Conservation (phyloP, 2,329 filamentous ascomycete species). For the Pseudonectria buxi region DNA sequence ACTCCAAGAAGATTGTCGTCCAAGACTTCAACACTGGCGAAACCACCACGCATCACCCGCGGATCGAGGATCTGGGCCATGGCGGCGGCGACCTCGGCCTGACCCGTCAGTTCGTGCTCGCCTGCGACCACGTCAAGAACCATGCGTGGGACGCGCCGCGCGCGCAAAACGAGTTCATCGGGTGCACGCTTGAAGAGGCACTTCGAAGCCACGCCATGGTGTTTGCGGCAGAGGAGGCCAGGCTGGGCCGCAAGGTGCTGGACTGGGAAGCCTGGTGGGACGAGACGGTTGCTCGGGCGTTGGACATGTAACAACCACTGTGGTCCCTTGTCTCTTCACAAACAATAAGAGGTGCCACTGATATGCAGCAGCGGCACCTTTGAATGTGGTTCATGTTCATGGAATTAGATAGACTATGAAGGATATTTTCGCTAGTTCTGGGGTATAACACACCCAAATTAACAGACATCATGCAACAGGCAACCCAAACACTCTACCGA, state of each 20-base stretch:
- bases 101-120: slow-evolving; percentile 73
- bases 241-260: slow-evolving; percentile 61
- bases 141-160: slow-evolving; percentile 56
- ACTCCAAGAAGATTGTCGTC: slow-evolving; percentile 69
- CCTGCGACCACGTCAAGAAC: slow-evolving; percentile 73
- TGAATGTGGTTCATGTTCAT: slow-evolving; percentile 9
- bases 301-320: background rate
- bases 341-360: no score
- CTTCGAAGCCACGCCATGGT: slow-evolving; percentile 88
- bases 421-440: slow-evolving; percentile 6
- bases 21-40: slow-evolving; percentile 47
- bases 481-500: background rate
- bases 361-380: no score
- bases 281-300: slow-evolving; percentile 21
- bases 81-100: slow-evolving; percentile 48
- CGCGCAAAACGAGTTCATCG: slow-evolving; percentile 70
- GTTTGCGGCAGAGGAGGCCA: slow-evolving; percentile 87
- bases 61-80: slow-evolving; percentile 31
- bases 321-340: no score
- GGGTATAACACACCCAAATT: slow-evolving; percentile 14
- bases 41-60: slow-evolving; percentile 24
- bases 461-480: slow-evolving; percentile 8
- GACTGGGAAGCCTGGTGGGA: slow-evolving; percentile 75
- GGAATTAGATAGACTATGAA: slow-evolving; percentile 4
- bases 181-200: slow-evolving; percentile 78